These are phyloP conservation scores for Juglanconis sp. DNA, from an alignment of 2,329 filamentous ascomycete genomes.

Conservation along the genomic window DNA sequence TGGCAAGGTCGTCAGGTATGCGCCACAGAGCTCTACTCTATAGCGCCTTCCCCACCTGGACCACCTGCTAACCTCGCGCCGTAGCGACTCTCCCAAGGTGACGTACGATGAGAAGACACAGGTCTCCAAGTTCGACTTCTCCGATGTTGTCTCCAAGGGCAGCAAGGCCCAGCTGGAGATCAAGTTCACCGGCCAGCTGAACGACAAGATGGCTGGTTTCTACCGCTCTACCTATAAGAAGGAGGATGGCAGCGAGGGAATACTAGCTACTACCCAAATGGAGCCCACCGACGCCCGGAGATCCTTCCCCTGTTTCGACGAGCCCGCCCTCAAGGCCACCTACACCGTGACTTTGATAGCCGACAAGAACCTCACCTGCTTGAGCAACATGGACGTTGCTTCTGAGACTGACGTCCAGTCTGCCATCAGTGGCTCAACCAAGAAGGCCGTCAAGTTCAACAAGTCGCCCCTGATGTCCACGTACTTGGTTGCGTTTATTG, in stretches of 20 bases:
- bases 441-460: constrained; percentile 89
- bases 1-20: constrained; percentile 49
- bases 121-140: constrained; percentile 77
- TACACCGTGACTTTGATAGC: constrained; percentile 90
- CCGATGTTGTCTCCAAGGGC: constrained; percentile 68
- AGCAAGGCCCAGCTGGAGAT: constrained; percentile 75
- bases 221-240: constrained; percentile 90
- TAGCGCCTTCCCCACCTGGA: constrained; percentile 11
- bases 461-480: constrained; percentile 93
- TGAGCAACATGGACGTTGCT: constrained; percentile 96
- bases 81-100: constrained; percentile 63
- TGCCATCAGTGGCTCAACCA: constrained; percentile 57
- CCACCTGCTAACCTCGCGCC: constrained; percentile 24
- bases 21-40: background rate
- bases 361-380: constrained; percentile 83
- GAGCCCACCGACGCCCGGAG: constrained; percentile 90
- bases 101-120: constrained; percentile 77
- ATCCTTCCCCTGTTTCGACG: constrained; percentile 95
- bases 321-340: constrained; percentile 87
- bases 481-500: constrained; percentile 89
- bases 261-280: constrained; percentile 92
- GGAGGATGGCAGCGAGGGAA: constrained; percentile 71
- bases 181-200: constrained; percentile 73
- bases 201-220: constrained; percentile 88
- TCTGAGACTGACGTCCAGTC: constrained; percentile 72